Conservation (phyloP, 805 yeast genomes). For the Candida piceae region DNA sequence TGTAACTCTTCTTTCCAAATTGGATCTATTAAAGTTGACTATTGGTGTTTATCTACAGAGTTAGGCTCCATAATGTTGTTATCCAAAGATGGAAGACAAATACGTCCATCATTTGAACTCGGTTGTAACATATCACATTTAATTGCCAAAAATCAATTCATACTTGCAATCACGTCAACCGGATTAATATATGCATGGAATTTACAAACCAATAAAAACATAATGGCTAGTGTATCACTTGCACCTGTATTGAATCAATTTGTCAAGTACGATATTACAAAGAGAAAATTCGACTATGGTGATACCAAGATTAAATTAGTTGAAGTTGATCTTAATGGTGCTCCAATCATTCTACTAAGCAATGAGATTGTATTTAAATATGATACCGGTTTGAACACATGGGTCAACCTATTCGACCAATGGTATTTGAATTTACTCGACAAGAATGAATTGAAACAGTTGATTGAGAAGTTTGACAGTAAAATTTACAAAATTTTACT, state of each 20-base stretch:
- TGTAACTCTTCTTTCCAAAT: constrained; percentile 28
- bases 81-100: constrained; percentile 40
- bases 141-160: constrained; percentile 28
- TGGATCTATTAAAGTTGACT: constrained; percentile 34
- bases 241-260: constrained; percentile 47
- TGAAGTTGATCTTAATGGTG: constrained; percentile 31
- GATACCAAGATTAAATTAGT: constrained; percentile 18
- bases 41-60: constrained; percentile 53
- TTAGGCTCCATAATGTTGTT: constrained; percentile 48
- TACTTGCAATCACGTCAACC: constrained; percentile 44
- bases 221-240: constrained; percentile 42
- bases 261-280: constrained; percentile 15
- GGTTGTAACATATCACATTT: constrained; percentile 42
- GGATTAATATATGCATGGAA: constrained; percentile 51
- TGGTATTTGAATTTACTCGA: constrained; percentile 19
- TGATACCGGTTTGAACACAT: constrained; percentile 36
- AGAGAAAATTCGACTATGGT: constrained; percentile 18
- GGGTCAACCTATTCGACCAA: constrained; percentile 45
- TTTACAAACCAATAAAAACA: constrained; percentile 28
- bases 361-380: constrained; percentile 37
- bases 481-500: constrained; percentile 10
- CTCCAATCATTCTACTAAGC: constrained; percentile 38
- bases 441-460: background rate
- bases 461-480: constrained; percentile 6
- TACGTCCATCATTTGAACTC: constrained; percentile 46